Conservation (phyloP, 2,329 filamentous ascomycete genomes). For the Fusarium nygamai region DNA sequence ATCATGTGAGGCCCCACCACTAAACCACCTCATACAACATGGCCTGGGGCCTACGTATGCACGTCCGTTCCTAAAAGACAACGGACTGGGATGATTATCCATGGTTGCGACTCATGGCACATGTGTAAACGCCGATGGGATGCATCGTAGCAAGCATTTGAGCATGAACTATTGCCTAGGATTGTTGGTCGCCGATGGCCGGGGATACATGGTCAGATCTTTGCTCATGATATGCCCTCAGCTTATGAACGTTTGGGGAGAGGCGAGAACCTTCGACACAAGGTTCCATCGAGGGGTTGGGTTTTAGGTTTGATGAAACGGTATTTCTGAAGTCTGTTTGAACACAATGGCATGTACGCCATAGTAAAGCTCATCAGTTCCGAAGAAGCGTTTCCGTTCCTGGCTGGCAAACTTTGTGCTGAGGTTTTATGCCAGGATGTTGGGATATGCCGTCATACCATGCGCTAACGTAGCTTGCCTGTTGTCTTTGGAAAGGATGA, state of each 20-base stretch:
- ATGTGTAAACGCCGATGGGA: slow-evolving; percentile 3
- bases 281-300: not conserved
- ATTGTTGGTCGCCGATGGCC: slow-evolving; percentile 3
- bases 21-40: slow-evolving; percentile 16
- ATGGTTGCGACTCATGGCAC: slow-evolving; percentile 22
- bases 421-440: slow-evolving; percentile 1
- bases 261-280: not conserved
- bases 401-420: not conserved
- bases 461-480: not conserved
- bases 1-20: slow-evolving; percentile 32
- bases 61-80: not conserved
- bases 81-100: not conserved
- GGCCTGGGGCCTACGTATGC: slow-evolving; percentile 4
- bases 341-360: not conserved
- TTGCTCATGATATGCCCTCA: slow-evolving; percentile 1
- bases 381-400: not conserved
- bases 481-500: not conserved
- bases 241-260: not conserved
- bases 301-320: not conserved
- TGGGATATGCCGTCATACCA: slow-evolving; percentile 24
- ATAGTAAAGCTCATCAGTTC: not conserved
- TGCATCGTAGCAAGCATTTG: slow-evolving; percentile 3
- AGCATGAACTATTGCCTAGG: slow-evolving; percentile 11
- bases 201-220: not conserved
- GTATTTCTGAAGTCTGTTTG: not conserved